Base-by-base conservation (phyloP, 179 eudicot genomes). In the Dionaea muscipula region DNA sequence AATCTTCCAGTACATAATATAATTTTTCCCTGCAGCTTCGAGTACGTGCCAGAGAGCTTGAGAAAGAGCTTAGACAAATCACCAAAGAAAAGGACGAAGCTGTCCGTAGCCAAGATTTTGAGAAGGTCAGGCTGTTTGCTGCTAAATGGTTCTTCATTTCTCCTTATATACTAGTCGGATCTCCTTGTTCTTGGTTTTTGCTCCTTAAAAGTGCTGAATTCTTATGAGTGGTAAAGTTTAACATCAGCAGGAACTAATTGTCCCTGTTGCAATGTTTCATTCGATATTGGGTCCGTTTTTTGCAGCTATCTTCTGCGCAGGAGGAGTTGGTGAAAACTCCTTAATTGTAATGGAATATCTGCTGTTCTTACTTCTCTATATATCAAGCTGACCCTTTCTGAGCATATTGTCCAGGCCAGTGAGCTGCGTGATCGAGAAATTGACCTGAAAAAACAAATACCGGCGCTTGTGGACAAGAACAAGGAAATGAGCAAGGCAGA, bases 11-110 rank as follows among this genome's bases (percentile, higher is more conserved):
- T 41, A 27, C 17, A 31, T 55, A 7, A 19, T 15, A 43, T 27
- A 11, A 12, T 17, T 0, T 9, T 18, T 36, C n/a, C 22, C 37
- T 71, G 64, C 67, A 83, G 91, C 84, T 84, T 26, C 89, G 94
- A 18, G 82, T 84, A 72, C 94, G 84, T 68, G 95, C 84, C 33
- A 80, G 75, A 72, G 94, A 78, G 67, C 94, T 90, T 45, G 90
- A 83, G 75, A 84, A 84, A 52, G 82, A 80, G 76, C 74, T 82
- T 39, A 81, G 81, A 65, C 84, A 86, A 78, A 75, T 83, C 50
- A 76, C 81, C 6, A 83, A 74, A 53, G 90, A 86, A 72, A 90
- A 90, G 40, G 28, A 57, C 18, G 51, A 57, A 43, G 50, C 61
- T 44, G 61, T 57, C 21, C 51, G 61, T 43, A 17, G 51, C 39